phyloP scores from a whole-genome alignment of 805 yeast species.

The Diddensiella caesifluorescens region DNA sequence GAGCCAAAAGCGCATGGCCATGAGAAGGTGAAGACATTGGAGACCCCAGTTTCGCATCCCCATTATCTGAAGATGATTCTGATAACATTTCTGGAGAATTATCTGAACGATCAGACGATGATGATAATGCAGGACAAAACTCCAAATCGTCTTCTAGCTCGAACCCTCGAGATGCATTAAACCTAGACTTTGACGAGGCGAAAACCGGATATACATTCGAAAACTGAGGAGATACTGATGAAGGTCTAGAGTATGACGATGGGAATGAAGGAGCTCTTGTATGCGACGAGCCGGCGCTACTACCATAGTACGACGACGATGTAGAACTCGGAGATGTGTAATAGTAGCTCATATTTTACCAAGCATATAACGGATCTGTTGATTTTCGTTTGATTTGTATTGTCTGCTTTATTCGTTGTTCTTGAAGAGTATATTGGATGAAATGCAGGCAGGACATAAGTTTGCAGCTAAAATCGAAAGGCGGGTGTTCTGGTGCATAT shows the following conservation, averaged over 20 bases:
- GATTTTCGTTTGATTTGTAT: not conserved
- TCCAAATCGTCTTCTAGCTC: constrained; percentile 68
- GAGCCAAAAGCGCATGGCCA: constrained; percentile 9
- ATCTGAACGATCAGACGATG: not conserved
- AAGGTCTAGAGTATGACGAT: constrained; percentile 22
- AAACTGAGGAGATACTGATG: constrained; percentile 29
- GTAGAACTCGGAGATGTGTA: constrained; percentile 11
- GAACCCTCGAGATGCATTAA: constrained; percentile 62
- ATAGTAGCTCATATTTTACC: constrained; percentile 16
- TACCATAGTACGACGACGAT: constrained; percentile 8
- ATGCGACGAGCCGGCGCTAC: constrained; percentile 2
- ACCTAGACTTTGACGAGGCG: constrained; percentile 28
- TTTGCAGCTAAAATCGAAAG: too few relatives aligned
- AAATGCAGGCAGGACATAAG: too few relatives aligned
- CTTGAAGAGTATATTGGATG: too few relatives aligned
- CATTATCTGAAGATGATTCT: constrained; percentile 1
- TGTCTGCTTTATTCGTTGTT: too few relatives aligned
- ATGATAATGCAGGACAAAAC: constrained; percentile 49
- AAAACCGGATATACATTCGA: constrained; percentile 22
- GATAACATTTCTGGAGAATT: not conserved
- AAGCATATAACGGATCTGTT: not conserved
- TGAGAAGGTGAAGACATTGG: constrained; percentile 15
- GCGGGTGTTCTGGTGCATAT: too few relatives aligned
- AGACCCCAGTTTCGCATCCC: constrained; percentile 6
- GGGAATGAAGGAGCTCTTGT: constrained; percentile 1